Percentiles rank a stretch among this genome's conserved stretches.
These are phyloP conservation scores for Aureobasidium uvarum DNA, from an alignment of 2,329 filamentous ascomycete species.

Conservation along the genomic window DNA sequence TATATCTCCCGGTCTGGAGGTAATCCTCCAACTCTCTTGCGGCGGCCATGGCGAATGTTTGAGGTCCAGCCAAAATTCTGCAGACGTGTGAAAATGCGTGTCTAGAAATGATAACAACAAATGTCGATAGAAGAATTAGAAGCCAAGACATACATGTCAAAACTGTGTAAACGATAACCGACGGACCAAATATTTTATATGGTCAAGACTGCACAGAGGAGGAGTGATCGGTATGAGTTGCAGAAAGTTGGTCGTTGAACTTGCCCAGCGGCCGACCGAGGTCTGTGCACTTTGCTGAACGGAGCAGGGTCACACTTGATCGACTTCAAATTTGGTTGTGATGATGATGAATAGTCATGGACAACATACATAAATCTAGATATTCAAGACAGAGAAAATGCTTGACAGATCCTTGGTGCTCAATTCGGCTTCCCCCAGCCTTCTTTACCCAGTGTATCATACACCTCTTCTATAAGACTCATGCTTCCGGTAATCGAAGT, in stretches of 20 bases:
- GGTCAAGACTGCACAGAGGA: neutral
- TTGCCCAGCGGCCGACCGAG: neutral
- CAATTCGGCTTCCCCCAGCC: slow-evolving; percentile 6
- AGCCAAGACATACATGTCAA: slow-evolving; percentile 23
- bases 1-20: slow-evolving; percentile 31
- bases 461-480: neutral
- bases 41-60: slow-evolving; percentile 7
- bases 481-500: neutral
- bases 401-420: neutral
- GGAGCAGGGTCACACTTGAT: slow-evolving; percentile 13
- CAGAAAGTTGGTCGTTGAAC: slow-evolving; percentile 11
- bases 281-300: neutral
- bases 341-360: no score
- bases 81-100: slow-evolving; percentile 4
- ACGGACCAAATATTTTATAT: neutral
- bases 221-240: neutral
- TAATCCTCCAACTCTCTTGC: slow-evolving; percentile 21
- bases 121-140: slow-evolving; percentile 5
- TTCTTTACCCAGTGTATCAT: neutral
- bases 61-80: slow-evolving; percentile 12
- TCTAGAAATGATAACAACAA: neutral
- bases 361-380: neutral
- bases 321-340: neutral
- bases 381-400: no score
- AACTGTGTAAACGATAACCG: neutral